Conservation (phyloP, 2,329 filamentous ascomycete genomes). For the Rhynchosporium secalis region DNA sequence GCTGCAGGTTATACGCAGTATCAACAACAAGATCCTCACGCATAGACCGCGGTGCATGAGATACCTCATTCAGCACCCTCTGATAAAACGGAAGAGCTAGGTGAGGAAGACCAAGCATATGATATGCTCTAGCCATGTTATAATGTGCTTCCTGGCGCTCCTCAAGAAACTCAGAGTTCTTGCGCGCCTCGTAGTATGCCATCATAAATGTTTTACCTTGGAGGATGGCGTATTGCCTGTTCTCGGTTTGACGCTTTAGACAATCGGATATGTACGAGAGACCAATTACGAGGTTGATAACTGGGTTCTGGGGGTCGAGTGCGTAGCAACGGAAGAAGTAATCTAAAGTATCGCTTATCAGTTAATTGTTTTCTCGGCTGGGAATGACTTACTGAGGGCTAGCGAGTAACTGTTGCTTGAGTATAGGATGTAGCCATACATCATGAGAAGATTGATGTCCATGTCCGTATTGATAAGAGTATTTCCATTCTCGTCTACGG, state of each 20-base stretch:
- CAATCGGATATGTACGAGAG: slow-evolving; percentile 86
- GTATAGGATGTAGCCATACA: slow-evolving; percentile 89
- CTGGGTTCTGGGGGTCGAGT: slow-evolving; percentile 72
- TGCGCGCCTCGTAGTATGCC: slow-evolving; percentile 66
- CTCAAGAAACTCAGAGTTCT: slow-evolving; percentile 40
- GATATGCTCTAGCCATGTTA: slow-evolving; percentile 76
- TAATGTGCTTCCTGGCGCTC: slow-evolving; percentile 75
- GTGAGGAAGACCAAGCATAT: slow-evolving; percentile 70
- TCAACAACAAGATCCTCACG: slow-evolving; percentile 64
- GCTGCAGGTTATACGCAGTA: slow-evolving; percentile 73
- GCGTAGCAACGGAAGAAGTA: slow-evolving; percentile 82
- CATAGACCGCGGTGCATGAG: slow-evolving; percentile 25
- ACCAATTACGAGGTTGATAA: slow-evolving; percentile 78
- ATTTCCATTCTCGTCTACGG: slow-evolving; percentile 40
- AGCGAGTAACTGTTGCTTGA: slow-evolving; percentile 80
- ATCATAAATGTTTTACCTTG: slow-evolving; percentile 83
- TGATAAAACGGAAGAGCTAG: slow-evolving; percentile 73
- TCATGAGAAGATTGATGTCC: slow-evolving; percentile 78
- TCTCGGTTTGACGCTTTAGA: slow-evolving; percentile 85
- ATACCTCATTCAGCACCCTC: slow-evolving; percentile 46
- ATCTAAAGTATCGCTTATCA: slow-evolving; percentile 44
- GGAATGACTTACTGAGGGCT: slow-evolving; percentile 63
- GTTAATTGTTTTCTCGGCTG: slow-evolving; percentile 12
- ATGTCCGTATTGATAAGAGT: slow-evolving; percentile 44
- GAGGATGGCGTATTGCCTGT: slow-evolving; percentile 82